phyloP scores from a whole-genome alignment of 306 rosid genomes.

The Alnus glutinosa region DNA sequence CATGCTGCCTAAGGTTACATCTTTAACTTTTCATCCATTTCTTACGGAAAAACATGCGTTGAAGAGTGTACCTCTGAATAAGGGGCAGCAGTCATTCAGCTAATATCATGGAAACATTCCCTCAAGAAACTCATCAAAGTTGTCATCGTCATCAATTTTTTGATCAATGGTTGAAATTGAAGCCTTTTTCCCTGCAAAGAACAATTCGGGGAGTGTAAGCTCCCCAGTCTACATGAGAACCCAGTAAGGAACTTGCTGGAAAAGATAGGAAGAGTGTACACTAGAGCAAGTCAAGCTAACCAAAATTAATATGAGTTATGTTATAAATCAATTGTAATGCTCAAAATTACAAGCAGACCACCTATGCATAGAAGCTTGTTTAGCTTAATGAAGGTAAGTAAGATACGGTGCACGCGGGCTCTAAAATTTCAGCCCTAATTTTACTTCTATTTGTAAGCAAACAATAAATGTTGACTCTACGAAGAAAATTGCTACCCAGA shows the following conservation, averaged over 20 bases:
- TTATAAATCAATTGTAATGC: background rate
- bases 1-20: background rate
- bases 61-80: background rate
- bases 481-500: background rate
- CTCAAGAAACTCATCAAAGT: slow-evolving; percentile 71
- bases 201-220: slow-evolving; percentile 17
- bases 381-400: background rate
- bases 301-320: background rate
- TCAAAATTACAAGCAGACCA: background rate
- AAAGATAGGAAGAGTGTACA: background rate
- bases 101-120: slow-evolving; percentile 82
- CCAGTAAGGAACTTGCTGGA: background rate
- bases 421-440: background rate
- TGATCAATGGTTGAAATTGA: slow-evolving; percentile 44
- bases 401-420: background rate
- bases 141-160: slow-evolving; percentile 49
- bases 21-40: background rate
- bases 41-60: background rate
- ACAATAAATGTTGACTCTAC: background rate
- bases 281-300: background rate
- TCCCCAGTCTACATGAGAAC: background rate
- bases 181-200: slow-evolving; percentile 61
- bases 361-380: background rate
- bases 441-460: background rate
- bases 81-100: background rate